Base-by-base conservation (phyloP, 371 early-diverging fungal species). In the Apophysomyces ossiformis region DNA sequence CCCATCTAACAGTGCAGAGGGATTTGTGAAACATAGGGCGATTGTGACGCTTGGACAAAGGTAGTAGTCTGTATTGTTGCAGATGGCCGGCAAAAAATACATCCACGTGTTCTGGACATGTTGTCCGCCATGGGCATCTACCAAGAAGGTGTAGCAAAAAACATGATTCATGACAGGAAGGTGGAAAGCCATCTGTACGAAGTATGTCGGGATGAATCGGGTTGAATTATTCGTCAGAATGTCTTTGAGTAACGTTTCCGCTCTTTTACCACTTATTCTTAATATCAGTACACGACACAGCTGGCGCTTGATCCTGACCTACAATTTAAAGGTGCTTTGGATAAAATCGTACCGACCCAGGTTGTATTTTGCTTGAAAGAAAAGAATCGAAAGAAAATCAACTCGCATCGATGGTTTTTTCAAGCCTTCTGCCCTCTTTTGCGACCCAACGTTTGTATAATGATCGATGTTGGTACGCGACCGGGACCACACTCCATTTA, bases 371-470 rank as follows among this genome's bases (percentile, higher is more conserved):
- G 93, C 65, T 79, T 97, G 41, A 96, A 96, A 77, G 94, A 95
- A 77, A 91, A 92, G 75, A 94, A 92, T 69, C 87, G 85, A 61
- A 90, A 92, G 62, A 92, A 95, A 81, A 93, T 97, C 83, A 96
- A 97, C 77, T 95, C 95, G 7, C 97, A 97, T 71, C 90, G 95
- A n/a, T 97, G 97, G 97, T 95, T 96, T 84, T 96, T 97, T 74
- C 95, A 95, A 71, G 96, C 96, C 11, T 90, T 97, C 69, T 89
- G 95, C 39, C 87, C 88, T n/a, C 68, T 94, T 39, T 64, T 97
- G 61, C 83, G 90, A 44, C 97, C 97, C 11, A 90, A 93, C 47
- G 88, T 96, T 15, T 93, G 94, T 74, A 88, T 96, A 46, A 83
- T 96, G 12, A 82, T 97, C 61, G 97, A 97, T 72, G 96, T 96